Evolutionary conservation across 208 protist species (phyloP), one percentile per base, ranked within the genome.

Genomic region (Novymonas esmeraldas): DNA sequence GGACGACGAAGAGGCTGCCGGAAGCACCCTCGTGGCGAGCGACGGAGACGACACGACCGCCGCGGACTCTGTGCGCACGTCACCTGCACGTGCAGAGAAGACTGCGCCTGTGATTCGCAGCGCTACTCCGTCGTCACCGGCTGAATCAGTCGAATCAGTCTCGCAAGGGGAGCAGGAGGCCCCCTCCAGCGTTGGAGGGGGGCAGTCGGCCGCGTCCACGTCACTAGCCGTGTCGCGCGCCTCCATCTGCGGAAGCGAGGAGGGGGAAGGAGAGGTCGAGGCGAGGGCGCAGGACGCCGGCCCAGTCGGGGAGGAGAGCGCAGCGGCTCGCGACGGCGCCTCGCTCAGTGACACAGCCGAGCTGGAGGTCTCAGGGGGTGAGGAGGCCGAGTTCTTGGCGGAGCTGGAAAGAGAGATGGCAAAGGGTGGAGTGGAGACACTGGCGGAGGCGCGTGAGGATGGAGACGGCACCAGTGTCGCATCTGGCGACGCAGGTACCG

Each of bases 381-480:
- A 76, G 38, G 70, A 68, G 33, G 70, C 41, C 1, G 61, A 65
- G 20, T 60, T 76, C 10, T 55, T 76, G 1, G 70, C 61, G 26
- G 62, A 76, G 49, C 56, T 76, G 54, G 26, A 76, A 22, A 50
- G 36, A 22, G 62, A 69, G 14, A 64, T 70, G 62, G 48, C 16
- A 16, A 51, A 63, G 28, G 63, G 36, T 5, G 24, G 22, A 36
- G 6, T 36, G 22, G 36, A 42, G 45, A 60, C n/a, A 22, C 11
- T 20, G 29, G 10, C 39, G 16, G 50, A 29, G 41, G 6, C 26
- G 29, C 41, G 6, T 6, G 42, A 60, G 5, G 20, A 4, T 13
- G 38, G 44, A 5, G 38, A 48, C 44, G 24, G 24, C 22, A 46
- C n/a, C 2, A 34, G 11, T 2, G 52, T 22, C 20, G 11, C 52